Percentiles rank a stretch among this genome's conserved stretches.
phyloP scores from a whole-genome alignment of 73 alveolate genomes.

The Diophrys sp. region DNA sequence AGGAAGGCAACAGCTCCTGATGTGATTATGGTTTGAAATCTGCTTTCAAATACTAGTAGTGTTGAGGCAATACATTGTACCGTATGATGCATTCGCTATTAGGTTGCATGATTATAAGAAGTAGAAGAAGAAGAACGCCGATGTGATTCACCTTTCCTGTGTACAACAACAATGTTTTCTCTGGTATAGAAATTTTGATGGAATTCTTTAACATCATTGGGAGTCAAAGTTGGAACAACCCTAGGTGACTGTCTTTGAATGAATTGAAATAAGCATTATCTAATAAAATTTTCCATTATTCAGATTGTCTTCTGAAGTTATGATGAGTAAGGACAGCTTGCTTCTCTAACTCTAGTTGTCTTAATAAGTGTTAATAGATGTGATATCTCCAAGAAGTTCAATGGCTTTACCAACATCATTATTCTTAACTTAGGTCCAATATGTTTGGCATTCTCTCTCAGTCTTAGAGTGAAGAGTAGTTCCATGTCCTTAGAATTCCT shows the following conservation, averaged over 20 bases:
- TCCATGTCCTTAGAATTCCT: slow-evolving; percentile 60
- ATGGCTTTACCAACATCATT: too few species aligned
- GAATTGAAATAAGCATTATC: slow-evolving; percentile 54
- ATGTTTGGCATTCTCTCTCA: too few species aligned
- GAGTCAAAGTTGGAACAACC: slow-evolving; percentile 20
- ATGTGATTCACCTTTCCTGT: slow-evolving; percentile 79
- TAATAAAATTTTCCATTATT: too few species aligned
- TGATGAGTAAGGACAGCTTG: too few species aligned
- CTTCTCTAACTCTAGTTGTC: slow-evolving; percentile 55
- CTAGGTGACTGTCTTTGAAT: slow-evolving; percentile 72
- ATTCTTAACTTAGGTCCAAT: too few species aligned
- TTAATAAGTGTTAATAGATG: slow-evolving; percentile 51
- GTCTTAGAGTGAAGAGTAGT: too few species aligned
- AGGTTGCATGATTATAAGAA: too few species aligned
- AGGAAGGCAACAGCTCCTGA: too few species aligned
- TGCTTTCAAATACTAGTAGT: too few species aligned
- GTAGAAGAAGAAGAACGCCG: slow-evolving; percentile 57
- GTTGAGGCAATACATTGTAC: too few species aligned
- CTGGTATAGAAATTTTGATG: slow-evolving; percentile 64
- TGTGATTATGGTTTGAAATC: too few species aligned
- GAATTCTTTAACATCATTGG: slow-evolving; percentile 58
- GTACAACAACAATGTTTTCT: slow-evolving; percentile 73
- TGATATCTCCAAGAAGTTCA: slow-evolving; percentile 66
- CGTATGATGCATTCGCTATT: too few species aligned
- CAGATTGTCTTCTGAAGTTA: slow-evolving; percentile 55